Evolutionary conservation across 1,284 basidiomycete genomes (phyloP), one percentile per base, ranked within the genome.

Genomic region (Somion occarium): DNA sequence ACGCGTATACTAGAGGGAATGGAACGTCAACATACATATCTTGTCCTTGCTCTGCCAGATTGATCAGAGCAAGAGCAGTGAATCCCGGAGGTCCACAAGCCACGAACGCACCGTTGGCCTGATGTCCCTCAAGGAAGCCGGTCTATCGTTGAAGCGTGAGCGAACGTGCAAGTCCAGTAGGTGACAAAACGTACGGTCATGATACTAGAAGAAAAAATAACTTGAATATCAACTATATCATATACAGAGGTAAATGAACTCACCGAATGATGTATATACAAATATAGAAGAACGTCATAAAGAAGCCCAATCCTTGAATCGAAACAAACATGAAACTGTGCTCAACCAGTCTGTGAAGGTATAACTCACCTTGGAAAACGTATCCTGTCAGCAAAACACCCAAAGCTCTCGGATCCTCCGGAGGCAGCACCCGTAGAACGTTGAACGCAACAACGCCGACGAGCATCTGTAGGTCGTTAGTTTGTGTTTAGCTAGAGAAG

Each of bases 281-380:
- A 44, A 78, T 71, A 53, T 78, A 78, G 59, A 76, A 74, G 60
- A 75, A 72, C 5, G 74, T 76, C 69, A 78, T 73, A 64, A 77
- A 76, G 64, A 74, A 75, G 3, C 75, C 75, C 19, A 75, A 62
- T 2, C 73, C 73, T 73, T n/a, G 11, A 24, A n/a, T n/a, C n/a
- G n/a, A n/a, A n/a, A n/a, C n/a, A n/a, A n/a, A n/a, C n/a, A n/a
- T n/a, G n/a, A n/a, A n/a, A n/a, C n/a, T n/a, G n/a, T n/a, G n/a
- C n/a, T n/a, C n/a, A n/a, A n/a, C n/a, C 19, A 9, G n/a, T 19
- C 7, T n/a, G n/a, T n/a, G n/a, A n/a, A n/a, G n/a, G n/a, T n/a
- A n/a, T n/a, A 19, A 38, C 49, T n/a, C 38, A 67, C 73, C 74
- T 67, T 76, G 74, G 61, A 76, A 76, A 62, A 75, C 73, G 62